phyloP scores from a whole-genome alignment of 2,329 filamentous ascomycete genomes.

The Aspergillus sp. region DNA sequence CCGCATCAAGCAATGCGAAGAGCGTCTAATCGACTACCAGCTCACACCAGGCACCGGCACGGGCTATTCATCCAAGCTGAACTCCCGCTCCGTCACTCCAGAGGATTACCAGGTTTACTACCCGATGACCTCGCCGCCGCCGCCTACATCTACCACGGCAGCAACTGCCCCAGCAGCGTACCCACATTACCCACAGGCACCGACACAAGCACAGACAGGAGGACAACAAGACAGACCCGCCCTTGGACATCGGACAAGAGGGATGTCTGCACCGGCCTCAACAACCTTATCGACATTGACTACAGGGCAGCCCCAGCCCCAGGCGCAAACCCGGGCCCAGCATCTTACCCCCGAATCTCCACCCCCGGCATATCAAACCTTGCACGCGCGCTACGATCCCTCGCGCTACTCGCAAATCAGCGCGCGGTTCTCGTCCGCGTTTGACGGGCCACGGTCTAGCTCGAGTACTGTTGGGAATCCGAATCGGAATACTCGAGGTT shows the following conservation, averaged over 20 bases:
- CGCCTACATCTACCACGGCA: neutral
- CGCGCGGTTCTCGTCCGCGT: neutral
- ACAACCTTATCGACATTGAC: neutral
- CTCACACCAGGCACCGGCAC: neutral
- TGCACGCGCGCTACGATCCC: slow-evolving; percentile 34
- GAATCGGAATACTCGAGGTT: neutral
- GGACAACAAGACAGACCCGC: neutral
- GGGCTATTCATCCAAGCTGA: neutral
- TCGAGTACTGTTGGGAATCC: neutral
- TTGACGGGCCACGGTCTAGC: neutral
- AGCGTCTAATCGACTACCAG: slow-evolving; percentile 14
- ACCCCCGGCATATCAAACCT: slow-evolving; percentile 28
- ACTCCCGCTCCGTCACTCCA: slow-evolving; percentile 7
- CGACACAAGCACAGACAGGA: neutral
- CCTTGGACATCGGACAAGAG: neutral
- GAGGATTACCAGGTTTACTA: slow-evolving; percentile 7
- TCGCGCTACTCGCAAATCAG: slow-evolving; percentile 26
- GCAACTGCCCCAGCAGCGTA: neutral
- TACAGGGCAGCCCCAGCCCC: neutral
- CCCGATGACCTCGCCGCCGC: slow-evolving; percentile 4
- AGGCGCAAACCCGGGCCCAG: too few species aligned
- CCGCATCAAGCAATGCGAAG: slow-evolving; percentile 20
- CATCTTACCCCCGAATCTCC: slow-evolving; percentile 14
- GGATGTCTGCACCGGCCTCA: slow-evolving; percentile 16
- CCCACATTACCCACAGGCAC: neutral